Base-by-base conservation (phyloP, 1,284 basidiomycete genomes). In the Cerrena zonata region DNA sequence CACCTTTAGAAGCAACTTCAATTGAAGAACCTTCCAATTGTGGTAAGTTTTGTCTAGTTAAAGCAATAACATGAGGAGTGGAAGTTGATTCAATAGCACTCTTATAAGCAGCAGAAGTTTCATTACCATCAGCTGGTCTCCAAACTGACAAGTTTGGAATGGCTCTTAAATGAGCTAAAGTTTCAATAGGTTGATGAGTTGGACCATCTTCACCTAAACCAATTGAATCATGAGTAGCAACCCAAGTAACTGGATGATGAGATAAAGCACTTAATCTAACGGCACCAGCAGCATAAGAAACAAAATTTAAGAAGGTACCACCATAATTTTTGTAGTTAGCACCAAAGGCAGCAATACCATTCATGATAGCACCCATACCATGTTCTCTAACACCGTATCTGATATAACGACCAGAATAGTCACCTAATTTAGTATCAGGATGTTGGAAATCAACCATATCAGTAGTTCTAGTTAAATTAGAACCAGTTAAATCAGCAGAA, bases 351-450 rank as follows among this genome's bases (percentile, higher is more conserved):
- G 76, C 71, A 56, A 95, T 69, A 70, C 92, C 92, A 69, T 95
- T 95, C 63, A 87, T 91, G 65, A 96, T 92, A 56, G 94, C 94
- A 64, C 88, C 91, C 94, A 97, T 97, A 62, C 79, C 94, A 71
- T 97, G 94, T 73, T 97, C 94, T 72, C 94, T 91, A 53, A 97
- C 93, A 84, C 94, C 94, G 73, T 90, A 97, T 52, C 92, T 89
- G 68, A 97, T 84, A 71, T 97, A 96, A 49, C 86, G 89, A 53
- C 94, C 94, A 54, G 82, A 72, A 71, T 93, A 96, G 58, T 71
- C 77, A 55, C 94, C 94, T 48, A 96, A 79, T 41, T 82, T 82
- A 41, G 89, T 92, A 69, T 80, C 86, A 19, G 90, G 88, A 50
- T 83, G 88, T 72, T 97, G 94, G 86, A 97, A 96, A 74, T 97